A percentile compares a stretch with the other conserved stretches of the same genome.
Evolutionary conservation across 345 rosid genomes (phyloP).

Genomic region (Conringia planisiliqua): DNA sequence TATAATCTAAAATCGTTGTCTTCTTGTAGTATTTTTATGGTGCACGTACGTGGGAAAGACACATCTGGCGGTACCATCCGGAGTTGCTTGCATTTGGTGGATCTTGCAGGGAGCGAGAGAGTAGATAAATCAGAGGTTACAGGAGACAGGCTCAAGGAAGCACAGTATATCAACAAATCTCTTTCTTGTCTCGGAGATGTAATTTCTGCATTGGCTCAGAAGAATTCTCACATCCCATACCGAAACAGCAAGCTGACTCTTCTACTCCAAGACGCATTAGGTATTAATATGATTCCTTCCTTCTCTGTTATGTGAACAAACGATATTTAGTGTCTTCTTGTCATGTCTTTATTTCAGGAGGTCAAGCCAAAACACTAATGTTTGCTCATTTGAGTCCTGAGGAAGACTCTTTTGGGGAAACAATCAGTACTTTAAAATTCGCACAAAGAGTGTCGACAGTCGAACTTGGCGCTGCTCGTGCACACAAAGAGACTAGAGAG

Average conservation of each 20-base stretch:
- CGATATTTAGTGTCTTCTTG: neutral
- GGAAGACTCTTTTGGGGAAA: conserved; percentile 73
- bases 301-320: neutral
- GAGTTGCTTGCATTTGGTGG: conserved; percentile 92
- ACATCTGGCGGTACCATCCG: conserved; percentile 58
- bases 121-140: conserved; percentile 93
- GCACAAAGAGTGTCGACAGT: conserved; percentile 83
- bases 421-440: conserved; percentile 83
- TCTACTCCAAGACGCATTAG: conserved; percentile 89
- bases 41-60: conserved; percentile 83
- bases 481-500: conserved; percentile 77
- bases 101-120: conserved; percentile 97
- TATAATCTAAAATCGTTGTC: neutral
- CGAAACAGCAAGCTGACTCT: conserved; percentile 97
- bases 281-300: conserved; percentile 30
- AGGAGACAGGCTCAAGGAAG: conserved; percentile 92
- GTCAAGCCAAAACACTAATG: conserved; percentile 87
- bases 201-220: conserved; percentile 83
- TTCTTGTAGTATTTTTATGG: conserved; percentile 65
- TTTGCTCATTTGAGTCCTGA: conserved; percentile 94
- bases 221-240: conserved; percentile 86
- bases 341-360: conserved; percentile 45
- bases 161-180: conserved; percentile 85
- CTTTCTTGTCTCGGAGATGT: conserved; percentile 96
- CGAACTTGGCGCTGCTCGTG: conserved; percentile 79